A percentile compares a stretch with the other conserved stretches of the same genome.
Conservation (phyloP, 2,329 filamentous ascomycete genomes). For the Fusarium chaquense region DNA sequence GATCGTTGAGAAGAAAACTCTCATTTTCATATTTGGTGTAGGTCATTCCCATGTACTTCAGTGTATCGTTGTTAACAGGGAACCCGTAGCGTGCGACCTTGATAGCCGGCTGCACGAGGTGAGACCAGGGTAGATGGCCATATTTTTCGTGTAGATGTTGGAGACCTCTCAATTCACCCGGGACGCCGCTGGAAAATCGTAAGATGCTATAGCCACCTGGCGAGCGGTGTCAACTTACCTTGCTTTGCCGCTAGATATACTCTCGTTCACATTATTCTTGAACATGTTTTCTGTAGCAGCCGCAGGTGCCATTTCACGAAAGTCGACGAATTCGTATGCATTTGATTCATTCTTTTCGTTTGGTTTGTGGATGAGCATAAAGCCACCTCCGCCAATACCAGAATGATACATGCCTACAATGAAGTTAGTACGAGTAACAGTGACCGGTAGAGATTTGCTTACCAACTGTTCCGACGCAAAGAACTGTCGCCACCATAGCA, state of each 20-base stretch:
- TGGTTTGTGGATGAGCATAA: slow-evolving; percentile 75
- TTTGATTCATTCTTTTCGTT: slow-evolving; percentile 61
- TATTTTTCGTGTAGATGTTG: slow-evolving; percentile 79
- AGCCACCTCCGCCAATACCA: slow-evolving; percentile 83
- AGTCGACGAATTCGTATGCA: slow-evolving; percentile 83
- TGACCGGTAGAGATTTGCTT: rapidly evolving
- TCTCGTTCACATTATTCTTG: slow-evolving; percentile 72
- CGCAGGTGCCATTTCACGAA: slow-evolving; percentile 84
- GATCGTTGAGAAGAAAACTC: slow-evolving; percentile 75
- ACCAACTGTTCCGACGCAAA: slow-evolving; percentile 72
- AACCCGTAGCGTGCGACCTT: slow-evolving; percentile 80
- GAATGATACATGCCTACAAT: slow-evolving; percentile 68
- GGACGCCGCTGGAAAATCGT: slow-evolving; percentile 65
- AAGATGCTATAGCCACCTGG: rapidly evolving
- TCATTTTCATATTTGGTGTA: slow-evolving; percentile 56
- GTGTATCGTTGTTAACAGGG: slow-evolving; percentile 76
- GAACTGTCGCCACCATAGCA: slow-evolving; percentile 71
- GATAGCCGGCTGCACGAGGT: slow-evolving; percentile 77
- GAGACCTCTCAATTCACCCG: slow-evolving; percentile 78
- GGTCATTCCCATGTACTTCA: slow-evolving; percentile 72
- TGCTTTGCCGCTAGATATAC: slow-evolving; percentile 77
- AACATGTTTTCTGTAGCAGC: slow-evolving; percentile 87
- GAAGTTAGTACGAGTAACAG: rapidly evolving
- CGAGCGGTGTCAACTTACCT: slow-evolving; percentile 63
- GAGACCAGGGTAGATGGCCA: slow-evolving; percentile 72